Percentiles rank a stretch among this genome's conserved stretches.
phyloP scores from a whole-genome alignment of 176 grass and related monocot species.

The Carex myosuroides region DNA sequence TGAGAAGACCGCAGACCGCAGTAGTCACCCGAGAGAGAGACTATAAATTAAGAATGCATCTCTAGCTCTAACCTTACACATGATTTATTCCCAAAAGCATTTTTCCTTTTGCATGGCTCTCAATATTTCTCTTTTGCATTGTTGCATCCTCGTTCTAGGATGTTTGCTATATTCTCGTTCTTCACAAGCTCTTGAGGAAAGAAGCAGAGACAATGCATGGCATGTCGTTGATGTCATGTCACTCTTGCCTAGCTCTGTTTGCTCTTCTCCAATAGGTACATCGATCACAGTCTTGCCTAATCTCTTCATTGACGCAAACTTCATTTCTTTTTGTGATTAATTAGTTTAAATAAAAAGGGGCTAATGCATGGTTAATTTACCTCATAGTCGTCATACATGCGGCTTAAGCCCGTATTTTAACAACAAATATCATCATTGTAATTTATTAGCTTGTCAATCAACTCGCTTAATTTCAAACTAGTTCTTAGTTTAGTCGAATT shows the following conservation, averaged over 20 bases:
- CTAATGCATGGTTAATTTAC: no score
- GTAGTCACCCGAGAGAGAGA: background rate
- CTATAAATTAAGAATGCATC: slow-evolving; percentile 5
- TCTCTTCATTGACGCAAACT: background rate
- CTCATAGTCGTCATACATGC: no score
- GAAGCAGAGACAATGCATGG: background rate
- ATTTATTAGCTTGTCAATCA: no score
- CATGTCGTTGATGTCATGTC: slow-evolving; percentile 35
- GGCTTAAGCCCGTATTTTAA: no score
- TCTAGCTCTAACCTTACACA: background rate
- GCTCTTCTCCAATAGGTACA: slow-evolving; percentile 35
- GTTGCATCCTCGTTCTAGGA: background rate
- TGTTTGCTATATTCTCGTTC: background rate
- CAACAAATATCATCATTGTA: no score
- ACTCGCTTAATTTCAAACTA: background rate
- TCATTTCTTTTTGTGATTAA: background rate
- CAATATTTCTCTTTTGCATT: background rate
- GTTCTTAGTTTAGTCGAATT: background rate
- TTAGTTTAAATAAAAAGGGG: background rate
- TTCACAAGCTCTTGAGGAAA: background rate
- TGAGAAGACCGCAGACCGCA: background rate
- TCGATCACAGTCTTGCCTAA: background rate
- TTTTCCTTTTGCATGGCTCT: slow-evolving; percentile 33
- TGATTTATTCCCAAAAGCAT: background rate
- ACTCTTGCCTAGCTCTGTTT: slow-evolving; percentile 32